Percentiles rank a stretch among this genome's conserved stretches.
phyloP scores from a whole-genome alignment of 352 stramenopile species.

The Pythium coloratum region DNA sequence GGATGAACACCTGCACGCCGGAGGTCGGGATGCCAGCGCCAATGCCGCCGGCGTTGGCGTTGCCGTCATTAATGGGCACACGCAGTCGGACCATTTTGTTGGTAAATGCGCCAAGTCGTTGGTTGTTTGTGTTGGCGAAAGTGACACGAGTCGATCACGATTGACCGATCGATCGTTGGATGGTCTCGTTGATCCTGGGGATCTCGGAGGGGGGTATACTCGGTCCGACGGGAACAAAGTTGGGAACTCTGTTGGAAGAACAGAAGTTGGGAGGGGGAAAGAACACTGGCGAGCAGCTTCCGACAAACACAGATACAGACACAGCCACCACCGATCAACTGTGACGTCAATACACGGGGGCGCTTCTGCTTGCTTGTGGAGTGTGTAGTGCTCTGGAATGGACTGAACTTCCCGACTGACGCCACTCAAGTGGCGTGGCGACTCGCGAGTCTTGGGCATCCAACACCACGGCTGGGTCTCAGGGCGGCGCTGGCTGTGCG shows the following conservation, averaged over 20 bases:
- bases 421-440: neutral
- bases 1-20: slow-evolving; percentile 81
- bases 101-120: neutral
- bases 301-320: slow-evolving; percentile 1
- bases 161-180: neutral
- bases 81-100: slow-evolving; percentile 14
- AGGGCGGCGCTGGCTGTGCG: neutral
- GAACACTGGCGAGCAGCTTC: slow-evolving; percentile 1
- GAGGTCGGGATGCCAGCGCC: slow-evolving; percentile 4
- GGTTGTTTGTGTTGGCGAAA: neutral
- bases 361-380: neutral
- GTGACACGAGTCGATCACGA: neutral
- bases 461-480: neutral
- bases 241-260: neutral
- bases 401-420: slow-evolving; percentile 3
- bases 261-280: neutral
- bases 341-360: neutral
- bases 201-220: slow-evolving; percentile 5
- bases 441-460: neutral
- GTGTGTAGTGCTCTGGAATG: neutral
- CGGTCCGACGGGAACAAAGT: neutral
- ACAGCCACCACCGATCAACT: neutral
- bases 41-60: slow-evolving; percentile 12
- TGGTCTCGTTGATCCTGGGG: neutral
- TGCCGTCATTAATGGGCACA: slow-evolving; percentile 22